Percentiles rank a stretch among this genome's conserved stretches.
Evolutionary conservation across 2,329 filamentous ascomycete species (phyloP).

Genomic region (Fusarium dimerum): DNA sequence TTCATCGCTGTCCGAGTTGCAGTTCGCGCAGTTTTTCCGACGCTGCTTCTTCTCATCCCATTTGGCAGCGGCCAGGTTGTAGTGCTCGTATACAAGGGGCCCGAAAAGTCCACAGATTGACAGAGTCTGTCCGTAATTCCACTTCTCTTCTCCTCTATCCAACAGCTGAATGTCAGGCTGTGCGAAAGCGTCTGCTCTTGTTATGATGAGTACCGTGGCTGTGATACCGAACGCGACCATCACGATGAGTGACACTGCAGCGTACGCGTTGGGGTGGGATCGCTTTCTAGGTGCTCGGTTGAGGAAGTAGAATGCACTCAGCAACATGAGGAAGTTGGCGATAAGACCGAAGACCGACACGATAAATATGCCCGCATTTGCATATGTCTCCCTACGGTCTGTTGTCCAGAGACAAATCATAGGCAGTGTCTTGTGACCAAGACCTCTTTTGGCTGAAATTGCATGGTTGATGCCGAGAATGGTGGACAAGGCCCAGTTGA

Average conservation of each 20-base stretch:
- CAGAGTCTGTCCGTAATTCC: not conserved
- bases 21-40: not conserved
- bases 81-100: not conserved
- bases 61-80: not conserved
- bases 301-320: not conserved
- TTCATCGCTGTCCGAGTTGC: not conserved
- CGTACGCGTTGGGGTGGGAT: not conserved
- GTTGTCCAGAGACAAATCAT: not conserved
- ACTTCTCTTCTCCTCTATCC: not conserved
- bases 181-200: not conserved
- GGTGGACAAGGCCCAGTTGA: not conserved
- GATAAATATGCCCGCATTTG: not conserved
- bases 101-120: not conserved
- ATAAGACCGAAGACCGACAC: not conserved
- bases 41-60: not conserved
- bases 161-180: not conserved
- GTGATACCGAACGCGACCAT: not conserved
- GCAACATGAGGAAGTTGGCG: not conserved
- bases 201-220: not conserved
- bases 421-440: not conserved
- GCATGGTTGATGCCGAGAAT: not conserved
- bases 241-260: not conserved
- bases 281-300: not conserved
- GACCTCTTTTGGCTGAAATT: not conserved
- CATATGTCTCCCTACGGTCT: not conserved